Evolutionary conservation across 768 basidiomycete genomes (phyloP).

Genomic region (Tulasnella sp.): DNA sequence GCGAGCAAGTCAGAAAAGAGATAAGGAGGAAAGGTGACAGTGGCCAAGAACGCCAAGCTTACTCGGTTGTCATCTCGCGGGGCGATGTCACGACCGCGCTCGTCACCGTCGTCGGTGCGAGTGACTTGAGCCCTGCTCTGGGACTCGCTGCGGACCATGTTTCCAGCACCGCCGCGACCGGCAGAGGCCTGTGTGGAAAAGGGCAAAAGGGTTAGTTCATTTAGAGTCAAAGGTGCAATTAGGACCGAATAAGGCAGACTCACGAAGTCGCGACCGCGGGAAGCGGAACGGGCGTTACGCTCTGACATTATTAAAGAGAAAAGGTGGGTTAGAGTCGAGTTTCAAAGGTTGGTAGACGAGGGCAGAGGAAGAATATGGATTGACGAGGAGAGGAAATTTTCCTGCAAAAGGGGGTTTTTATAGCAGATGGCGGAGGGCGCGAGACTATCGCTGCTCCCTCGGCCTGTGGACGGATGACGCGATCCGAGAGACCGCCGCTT

Average conservation of each 20-base stretch:
- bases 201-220: background rate
- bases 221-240: background rate
- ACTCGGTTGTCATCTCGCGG: constrained; percentile 23
- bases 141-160: constrained; percentile 10
- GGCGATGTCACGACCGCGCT: constrained; percentile 51
- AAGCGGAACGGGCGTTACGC: constrained; percentile 33
- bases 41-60: constrained; percentile 13
- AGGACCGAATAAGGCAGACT: constrained; percentile 21
- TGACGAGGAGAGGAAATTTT: background rate
- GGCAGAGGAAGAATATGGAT: background rate
- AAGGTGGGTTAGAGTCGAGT: background rate
- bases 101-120: constrained; percentile 32
- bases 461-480: constrained; percentile 4
- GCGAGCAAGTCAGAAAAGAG: constrained; percentile 26
- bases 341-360: background rate
- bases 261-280: constrained; percentile 51
- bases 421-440: background rate
- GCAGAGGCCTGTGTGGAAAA: constrained; percentile 35
- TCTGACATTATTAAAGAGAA: background rate
- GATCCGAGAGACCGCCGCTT: background rate
- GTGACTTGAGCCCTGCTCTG: background rate
- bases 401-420: background rate
- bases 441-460: background rate
- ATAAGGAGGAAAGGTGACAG: constrained; percentile 29
- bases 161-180: constrained; percentile 32